Evolutionary conservation across 1,139 yeast genomes (phyloP).

Genomic region (Diutina mesorugosa): DNA sequence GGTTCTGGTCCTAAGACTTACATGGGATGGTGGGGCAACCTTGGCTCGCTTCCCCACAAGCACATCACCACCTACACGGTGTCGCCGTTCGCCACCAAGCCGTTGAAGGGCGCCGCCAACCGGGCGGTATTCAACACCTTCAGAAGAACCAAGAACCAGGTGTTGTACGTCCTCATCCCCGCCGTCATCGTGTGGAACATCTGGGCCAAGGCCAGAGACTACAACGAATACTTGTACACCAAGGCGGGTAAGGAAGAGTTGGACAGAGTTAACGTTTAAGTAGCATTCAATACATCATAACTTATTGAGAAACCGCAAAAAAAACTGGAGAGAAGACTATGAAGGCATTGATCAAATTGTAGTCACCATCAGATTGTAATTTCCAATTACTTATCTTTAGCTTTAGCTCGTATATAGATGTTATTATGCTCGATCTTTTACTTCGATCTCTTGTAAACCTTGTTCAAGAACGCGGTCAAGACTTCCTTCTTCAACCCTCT

Average conservation of each 20-base stretch:
- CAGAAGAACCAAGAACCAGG: slow-evolving; percentile 89
- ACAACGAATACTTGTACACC: slow-evolving; percentile 91
- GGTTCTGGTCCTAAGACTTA: slow-evolving; percentile 70
- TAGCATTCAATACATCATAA: neutral
- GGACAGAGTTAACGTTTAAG: slow-evolving; percentile 61
- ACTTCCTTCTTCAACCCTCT: slow-evolving; percentile 83
- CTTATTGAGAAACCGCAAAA: no score
- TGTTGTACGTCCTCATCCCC: slow-evolving; percentile 68
- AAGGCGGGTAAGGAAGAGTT: slow-evolving; percentile 95
- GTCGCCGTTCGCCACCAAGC: slow-evolving; percentile 89
- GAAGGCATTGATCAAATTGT: no score
- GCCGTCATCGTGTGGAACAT: slow-evolving; percentile 69
- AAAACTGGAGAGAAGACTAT: no score
- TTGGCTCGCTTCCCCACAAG: slow-evolving; percentile 82
- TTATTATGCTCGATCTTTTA: slow-evolving; percentile 14
- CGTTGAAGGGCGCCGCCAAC: slow-evolving; percentile 77
- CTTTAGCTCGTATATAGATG: neutral
- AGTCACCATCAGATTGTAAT: no score
- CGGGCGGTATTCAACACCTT: slow-evolving; percentile 84
- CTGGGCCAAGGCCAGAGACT: slow-evolving; percentile 82
- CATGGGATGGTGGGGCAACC: slow-evolving; percentile 97
- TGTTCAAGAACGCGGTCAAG: slow-evolving; percentile 68
- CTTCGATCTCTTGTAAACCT: slow-evolving; percentile 89
- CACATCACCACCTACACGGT: slow-evolving; percentile 77
- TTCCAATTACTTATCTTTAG: no score